Evolutionary conservation across 129 eudicot genomes (phyloP).

Genomic region (Kitagawia praeruptora): DNA sequence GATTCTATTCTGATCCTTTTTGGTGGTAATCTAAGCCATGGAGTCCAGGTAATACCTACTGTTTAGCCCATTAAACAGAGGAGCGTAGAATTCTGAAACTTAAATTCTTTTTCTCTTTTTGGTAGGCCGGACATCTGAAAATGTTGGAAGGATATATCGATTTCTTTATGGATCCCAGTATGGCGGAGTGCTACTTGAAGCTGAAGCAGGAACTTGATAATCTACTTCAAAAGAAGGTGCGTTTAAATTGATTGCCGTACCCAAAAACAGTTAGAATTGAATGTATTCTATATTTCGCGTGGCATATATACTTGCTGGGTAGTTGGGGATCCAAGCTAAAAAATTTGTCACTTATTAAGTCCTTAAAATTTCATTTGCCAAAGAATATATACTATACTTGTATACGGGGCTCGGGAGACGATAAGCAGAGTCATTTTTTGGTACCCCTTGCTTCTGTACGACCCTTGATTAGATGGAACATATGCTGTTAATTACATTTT

Average conservation of each 20-base stretch:
- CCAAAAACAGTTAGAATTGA: not conserved
- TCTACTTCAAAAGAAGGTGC: slow-evolving; percentile 80
- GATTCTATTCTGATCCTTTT: slow-evolving; percentile 89
- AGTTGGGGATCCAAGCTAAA: not conserved
- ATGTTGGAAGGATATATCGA: slow-evolving; percentile 89
- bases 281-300: not conserved
- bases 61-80: not conserved
- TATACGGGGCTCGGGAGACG: not conserved
- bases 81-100: not conserved
- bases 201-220: slow-evolving; percentile 73
- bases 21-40: slow-evolving; percentile 69
- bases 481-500: not conserved
- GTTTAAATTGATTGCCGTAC: not conserved
- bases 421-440: not conserved
- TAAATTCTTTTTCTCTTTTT: not conserved
- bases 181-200: slow-evolving; percentile 76
- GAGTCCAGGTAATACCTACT: slow-evolving; percentile 51
- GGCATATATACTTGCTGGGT: not conserved
- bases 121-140: slow-evolving; percentile 79
- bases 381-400: not conserved
- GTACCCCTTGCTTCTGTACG: not conserved
- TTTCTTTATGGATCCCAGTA: slow-evolving; percentile 85
- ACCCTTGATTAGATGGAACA: not conserved
- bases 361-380: not conserved
- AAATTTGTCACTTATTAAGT: not conserved